Percentiles rank a stretch among this genome's conserved stretches.
These are phyloP conservation scores for Oenanthe javanica DNA, from an alignment of 140 eudicot species.

Conservation along the genomic window DNA sequence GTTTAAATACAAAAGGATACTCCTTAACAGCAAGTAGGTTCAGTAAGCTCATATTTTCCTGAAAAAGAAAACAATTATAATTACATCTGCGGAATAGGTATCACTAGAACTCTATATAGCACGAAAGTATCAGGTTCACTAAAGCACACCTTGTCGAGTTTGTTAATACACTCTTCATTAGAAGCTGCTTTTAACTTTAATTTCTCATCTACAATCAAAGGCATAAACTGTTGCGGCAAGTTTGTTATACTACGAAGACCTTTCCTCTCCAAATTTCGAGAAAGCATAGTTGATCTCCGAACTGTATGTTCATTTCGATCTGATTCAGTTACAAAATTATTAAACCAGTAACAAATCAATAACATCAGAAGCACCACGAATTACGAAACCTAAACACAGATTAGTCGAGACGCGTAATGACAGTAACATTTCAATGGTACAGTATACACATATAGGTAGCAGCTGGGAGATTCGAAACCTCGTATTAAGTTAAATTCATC, in stretches of 20 bases:
- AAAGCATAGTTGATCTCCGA: slow-evolving; percentile 21
- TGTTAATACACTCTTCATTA: slow-evolving; percentile 38
- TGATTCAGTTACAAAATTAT: not conserved
- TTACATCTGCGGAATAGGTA: not conserved
- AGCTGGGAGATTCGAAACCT: not conserved
- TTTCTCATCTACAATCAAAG: slow-evolving; percentile 28
- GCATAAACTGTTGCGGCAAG: slow-evolving; percentile 19
- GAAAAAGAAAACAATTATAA: not conserved
- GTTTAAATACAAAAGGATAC: slow-evolving; percentile 32
- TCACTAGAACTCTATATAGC: not conserved
- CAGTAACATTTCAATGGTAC: not conserved
- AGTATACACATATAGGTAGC: not conserved
- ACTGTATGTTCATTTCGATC: slow-evolving; percentile 25
- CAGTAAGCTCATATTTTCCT: slow-evolving; percentile 31
- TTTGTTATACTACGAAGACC: slow-evolving; percentile 56
- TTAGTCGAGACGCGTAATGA: not conserved
- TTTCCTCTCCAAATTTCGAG: slow-evolving; percentile 32
- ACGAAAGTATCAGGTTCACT: not conserved
- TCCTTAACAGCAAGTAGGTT: slow-evolving; percentile 50
- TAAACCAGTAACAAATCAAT: not conserved
- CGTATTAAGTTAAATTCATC: no score
- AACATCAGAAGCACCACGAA: not conserved
- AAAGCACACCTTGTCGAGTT: slow-evolving; percentile 45
- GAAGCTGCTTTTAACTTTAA: slow-evolving; percentile 11
- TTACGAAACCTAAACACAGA: not conserved